Percentiles rank a stretch among this genome's conserved stretches.
phyloP scores from a whole-genome alignment of 192 early-diverging fungal genomes.

The Backusella psychrophila region DNA sequence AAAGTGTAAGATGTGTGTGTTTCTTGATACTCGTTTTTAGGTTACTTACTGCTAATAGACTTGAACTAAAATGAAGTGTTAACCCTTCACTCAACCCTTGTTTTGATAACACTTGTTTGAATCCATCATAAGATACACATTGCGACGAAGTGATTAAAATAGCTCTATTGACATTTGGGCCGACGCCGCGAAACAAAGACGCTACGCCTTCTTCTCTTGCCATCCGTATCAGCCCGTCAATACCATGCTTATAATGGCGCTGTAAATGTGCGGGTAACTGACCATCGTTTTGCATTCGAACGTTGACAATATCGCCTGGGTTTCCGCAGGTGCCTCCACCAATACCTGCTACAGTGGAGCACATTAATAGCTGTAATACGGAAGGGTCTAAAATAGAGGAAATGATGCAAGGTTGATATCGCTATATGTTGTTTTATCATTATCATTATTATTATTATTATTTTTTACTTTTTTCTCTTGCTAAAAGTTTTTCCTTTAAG shows the following conservation, averaged over 20 bases:
- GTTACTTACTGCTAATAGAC: constrained; percentile 63
- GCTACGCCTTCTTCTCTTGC: constrained; percentile 70
- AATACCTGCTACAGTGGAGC: constrained; percentile 44
- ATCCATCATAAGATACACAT: constrained; percentile 72
- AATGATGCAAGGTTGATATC: too few relatives aligned
- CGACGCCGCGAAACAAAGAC: constrained; percentile 86
- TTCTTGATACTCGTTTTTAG: neutral
- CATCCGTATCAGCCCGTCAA: constrained; percentile 75
- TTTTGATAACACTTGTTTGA: constrained; percentile 67
- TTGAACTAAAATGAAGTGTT: constrained; percentile 65
- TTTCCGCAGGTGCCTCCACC: constrained; percentile 71
- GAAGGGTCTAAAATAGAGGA: constrained; percentile 21
- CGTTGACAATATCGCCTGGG: constrained; percentile 79
- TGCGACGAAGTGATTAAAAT: constrained; percentile 81
- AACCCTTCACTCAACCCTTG: constrained; percentile 63
- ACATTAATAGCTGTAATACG: constrained; percentile 44
- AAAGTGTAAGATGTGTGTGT: neutral
- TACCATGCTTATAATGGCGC: constrained; percentile 73
- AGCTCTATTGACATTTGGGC: constrained; percentile 88
- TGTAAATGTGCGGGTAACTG: constrained; percentile 58
- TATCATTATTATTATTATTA: neutral
- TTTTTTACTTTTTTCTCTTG: constrained; percentile 40
- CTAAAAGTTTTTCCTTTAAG: constrained; percentile 55
- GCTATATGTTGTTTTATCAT: too few relatives aligned
- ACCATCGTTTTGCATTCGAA: constrained; percentile 82